phyloP scores from a whole-genome alignment of 805 yeast species.

The Dipodascopsis uninucleata region DNA sequence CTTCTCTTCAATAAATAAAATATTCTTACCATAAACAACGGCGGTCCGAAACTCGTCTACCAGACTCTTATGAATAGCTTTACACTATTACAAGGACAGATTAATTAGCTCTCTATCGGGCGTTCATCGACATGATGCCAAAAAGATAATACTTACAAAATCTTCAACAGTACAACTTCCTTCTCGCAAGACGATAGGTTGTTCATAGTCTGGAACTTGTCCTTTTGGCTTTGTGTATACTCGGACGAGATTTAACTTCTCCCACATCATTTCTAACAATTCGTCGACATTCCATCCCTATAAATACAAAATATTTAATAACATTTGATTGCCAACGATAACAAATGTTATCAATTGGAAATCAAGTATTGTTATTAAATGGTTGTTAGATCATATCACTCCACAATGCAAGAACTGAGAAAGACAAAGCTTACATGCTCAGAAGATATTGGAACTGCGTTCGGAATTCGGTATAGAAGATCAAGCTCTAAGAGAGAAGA shows the following conservation, averaged over 20 bases:
- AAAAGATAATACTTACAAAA: conserved; percentile 46
- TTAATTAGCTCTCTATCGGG: neutral
- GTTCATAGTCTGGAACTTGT: conserved; percentile 83
- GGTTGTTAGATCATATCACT: no score
- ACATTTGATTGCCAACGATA: neutral
- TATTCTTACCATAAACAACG: conserved; percentile 68
- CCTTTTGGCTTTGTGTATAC: conserved; percentile 98
- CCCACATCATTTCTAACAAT: conserved; percentile 94
- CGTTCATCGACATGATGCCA: no score
- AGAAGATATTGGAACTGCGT: conserved; percentile 95
- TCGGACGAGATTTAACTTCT: conserved; percentile 79
- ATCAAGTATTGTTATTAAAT: no score
- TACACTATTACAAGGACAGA: conserved; percentile 52
- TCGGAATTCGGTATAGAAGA: conserved; percentile 83
- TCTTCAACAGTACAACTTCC: conserved; percentile 86
- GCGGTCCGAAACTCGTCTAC: conserved; percentile 93
- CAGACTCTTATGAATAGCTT: conserved; percentile 88
- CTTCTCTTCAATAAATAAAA: no score
- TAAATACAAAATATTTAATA: no score
- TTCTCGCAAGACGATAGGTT: conserved; percentile 87
- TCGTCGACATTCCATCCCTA: conserved; percentile 94
- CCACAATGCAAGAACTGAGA: neutral
- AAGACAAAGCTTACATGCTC: conserved; percentile 47
- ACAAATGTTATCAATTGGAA: neutral
- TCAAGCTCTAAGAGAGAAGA: conserved; percentile 61